These are phyloP conservation scores for Boletus sensibilis DNA, from an alignment of 768 basidiomycete species.

Conservation along the genomic window DNA sequence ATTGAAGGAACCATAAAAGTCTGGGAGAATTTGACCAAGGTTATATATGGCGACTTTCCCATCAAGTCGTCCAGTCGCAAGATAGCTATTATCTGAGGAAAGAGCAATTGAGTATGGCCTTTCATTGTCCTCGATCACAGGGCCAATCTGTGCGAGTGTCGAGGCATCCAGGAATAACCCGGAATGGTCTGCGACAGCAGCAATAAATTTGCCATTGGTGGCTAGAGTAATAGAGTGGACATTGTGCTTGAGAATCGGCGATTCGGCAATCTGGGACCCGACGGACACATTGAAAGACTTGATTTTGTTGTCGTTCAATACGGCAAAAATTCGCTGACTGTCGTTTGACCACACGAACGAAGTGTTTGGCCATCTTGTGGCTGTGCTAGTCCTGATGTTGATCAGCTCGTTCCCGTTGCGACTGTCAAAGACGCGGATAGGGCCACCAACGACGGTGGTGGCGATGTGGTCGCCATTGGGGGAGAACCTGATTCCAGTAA, in stretches of 20 bases:
- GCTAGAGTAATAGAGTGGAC: neutral
- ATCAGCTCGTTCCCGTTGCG: too few species aligned
- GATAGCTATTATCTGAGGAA: neutral
- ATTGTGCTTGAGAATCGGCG: neutral
- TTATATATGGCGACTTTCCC: neutral
- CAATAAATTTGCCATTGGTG: neutral
- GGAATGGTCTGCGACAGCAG: neutral
- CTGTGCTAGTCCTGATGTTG: too few species aligned
- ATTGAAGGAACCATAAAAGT: neutral
- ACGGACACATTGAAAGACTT: neutral
- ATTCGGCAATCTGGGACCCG: neutral
- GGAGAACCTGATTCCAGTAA: too few species aligned
- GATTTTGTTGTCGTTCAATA: neutral
- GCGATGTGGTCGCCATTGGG: too few species aligned
- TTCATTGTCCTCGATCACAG: accelerated
- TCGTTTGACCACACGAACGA: too few species aligned
- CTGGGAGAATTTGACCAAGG: neutral
- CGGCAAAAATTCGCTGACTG: too few species aligned
- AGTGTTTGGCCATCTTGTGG: too few species aligned
- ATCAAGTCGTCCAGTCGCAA: neutral
- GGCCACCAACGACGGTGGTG: too few species aligned
- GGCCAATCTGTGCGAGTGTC: neutral
- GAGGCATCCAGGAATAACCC: neutral
- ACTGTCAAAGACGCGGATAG: too few species aligned
- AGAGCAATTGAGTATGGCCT: neutral